Base-by-base conservation (phyloP, 805 yeast genomes). In the Torulaspora franciscae region DNA sequence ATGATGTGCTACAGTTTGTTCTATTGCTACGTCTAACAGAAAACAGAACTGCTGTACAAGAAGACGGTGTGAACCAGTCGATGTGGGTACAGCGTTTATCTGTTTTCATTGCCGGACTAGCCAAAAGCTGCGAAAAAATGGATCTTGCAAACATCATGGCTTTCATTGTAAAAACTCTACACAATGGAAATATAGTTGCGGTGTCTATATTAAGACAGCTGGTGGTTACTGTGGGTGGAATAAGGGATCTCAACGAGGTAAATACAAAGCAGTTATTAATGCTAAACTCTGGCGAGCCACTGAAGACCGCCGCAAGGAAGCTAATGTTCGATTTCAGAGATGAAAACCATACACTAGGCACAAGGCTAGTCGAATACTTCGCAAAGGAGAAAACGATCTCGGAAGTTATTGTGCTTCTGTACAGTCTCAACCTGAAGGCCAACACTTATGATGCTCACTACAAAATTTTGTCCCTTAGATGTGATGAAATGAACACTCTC, bases 51-150 rank as follows among this genome's bases (percentile, higher is more conserved):
- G 74, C 81, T 17, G 69, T 81, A 26, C 95, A 87, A 62, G 70
- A 64, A 1, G 90, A 89, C 65, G 97, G 97, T 7, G 67, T 91
- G 45, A 79, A 80, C 54, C 90, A 85, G 46, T 71, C 84, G 22
- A 81, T 77, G 54, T 91, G 98, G 98, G 74, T 89, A 27, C 93
- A 84, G 55, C 84, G 95, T 17, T 69, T 91, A 26, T 76, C 95
- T 0, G 70, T 79, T 1, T 90, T 91, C 58, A 77, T 86, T 42
- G 95, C 95, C 0, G 80, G 83, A 44, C 66, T 89, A 4, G 87
- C 62, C 64, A 75, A 53, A 61, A 72, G 36, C 71, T 80, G 68
- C 69, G 78, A 29, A 47, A 64, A 50, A 2, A 78, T 91, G 67
- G 81, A 82, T 53, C 58, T 85, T 29, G 61, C 69, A 3, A 87